Conservation (phyloP, 108 stramenopile genomes). For the Tribonema minus region DNA sequence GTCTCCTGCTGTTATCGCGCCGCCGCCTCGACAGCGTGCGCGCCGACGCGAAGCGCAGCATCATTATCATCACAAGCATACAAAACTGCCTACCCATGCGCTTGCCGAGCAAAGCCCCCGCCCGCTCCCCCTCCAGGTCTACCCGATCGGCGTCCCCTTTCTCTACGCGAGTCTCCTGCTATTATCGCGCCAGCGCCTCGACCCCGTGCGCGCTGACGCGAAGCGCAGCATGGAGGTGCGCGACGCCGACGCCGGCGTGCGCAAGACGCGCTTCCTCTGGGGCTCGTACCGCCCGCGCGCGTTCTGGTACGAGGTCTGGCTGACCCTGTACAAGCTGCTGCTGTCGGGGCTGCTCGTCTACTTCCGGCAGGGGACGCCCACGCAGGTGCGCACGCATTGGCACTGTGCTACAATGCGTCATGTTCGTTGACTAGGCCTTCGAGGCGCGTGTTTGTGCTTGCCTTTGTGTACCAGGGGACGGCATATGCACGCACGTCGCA, state of each 20-base stretch:
- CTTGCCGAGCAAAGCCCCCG: too few species aligned
- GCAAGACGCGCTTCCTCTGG: slow-evolving; percentile 34
- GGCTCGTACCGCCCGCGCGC: slow-evolving; percentile 38
- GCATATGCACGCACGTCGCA: neutral
- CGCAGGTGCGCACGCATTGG: slow-evolving; percentile 5
- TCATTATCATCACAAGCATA: too few species aligned
- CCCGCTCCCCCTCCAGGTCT: too few species aligned
- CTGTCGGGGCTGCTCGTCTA: slow-evolving; percentile 36
- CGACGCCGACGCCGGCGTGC: slow-evolving; percentile 8
- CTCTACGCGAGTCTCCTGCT: slow-evolving; percentile 7
- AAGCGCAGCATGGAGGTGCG: neutral
- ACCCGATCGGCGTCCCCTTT: slow-evolving; percentile 22
- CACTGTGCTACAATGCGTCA: neutral
- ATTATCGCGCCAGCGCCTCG: slow-evolving; percentile 1
- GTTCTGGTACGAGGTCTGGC: slow-evolving; percentile 40
- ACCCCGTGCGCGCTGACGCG: slow-evolving; percentile 10
- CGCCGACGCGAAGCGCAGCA: neutral
- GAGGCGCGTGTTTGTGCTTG: neutral
- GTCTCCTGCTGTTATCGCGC: neutral
- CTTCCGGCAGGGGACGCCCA: slow-evolving; percentile 33
- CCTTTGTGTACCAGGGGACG: neutral
- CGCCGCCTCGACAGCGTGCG: slow-evolving; percentile 15
- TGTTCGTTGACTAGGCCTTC: neutral
- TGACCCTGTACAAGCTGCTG: slow-evolving; percentile 25
- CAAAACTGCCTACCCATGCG: too few species aligned